Evolutionary conservation across 768 basidiomycete species (phyloP), one percentile per base, ranked within the genome.

Genomic region (Boletus fagicola): DNA sequence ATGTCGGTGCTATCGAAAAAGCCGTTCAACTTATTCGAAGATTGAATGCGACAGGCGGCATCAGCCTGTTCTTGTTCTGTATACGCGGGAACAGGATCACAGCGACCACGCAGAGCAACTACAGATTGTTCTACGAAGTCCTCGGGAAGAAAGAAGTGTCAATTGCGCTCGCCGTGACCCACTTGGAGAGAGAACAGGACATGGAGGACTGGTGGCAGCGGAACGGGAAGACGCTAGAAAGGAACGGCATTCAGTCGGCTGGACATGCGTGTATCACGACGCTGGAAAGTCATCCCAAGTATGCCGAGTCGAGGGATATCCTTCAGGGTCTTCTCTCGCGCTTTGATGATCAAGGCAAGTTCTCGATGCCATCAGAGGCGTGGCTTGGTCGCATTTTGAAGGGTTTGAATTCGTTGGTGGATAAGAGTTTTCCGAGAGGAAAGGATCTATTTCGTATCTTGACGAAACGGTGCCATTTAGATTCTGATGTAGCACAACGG

Each of bases 31-130:
- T 80, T 12, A 67, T 80, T 47, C 63, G 65, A 30, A 58, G 59
- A 13, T 61, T 79, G 35, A 64, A 63, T 18, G 56, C 46, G 26
- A 51, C 61, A 20, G 73, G 67, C 0, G 78, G 79, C 0, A 66
- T 79, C 51, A 74, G 65, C 61, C 70, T 80, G 5, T 74, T 80
- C 3, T 47, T 79, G 16, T 78, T 72, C 58, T 73, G 73, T 39
- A 74, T 79, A 44, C 73, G 75, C 13, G 75, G 71, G 1, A 73
- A 75, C 16, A 64, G 76, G 58, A 67, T 78, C 30, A 67, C 66
- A 7, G 61, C 61, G 31, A 67, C 64, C 3, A 56, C 61, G 1
- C 66, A 68, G 47, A 65, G 65, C 60, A 66, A 66, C 43, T 68
- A 68, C 12, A 33, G 63, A 2, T 44, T 68, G 42, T 67, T 67